A percentile compares a stretch with the other conserved stretches of the same genome.
phyloP scores from a whole-genome alignment of 768 basidiomycete genomes.

The Sporobolomyces phaffii region DNA sequence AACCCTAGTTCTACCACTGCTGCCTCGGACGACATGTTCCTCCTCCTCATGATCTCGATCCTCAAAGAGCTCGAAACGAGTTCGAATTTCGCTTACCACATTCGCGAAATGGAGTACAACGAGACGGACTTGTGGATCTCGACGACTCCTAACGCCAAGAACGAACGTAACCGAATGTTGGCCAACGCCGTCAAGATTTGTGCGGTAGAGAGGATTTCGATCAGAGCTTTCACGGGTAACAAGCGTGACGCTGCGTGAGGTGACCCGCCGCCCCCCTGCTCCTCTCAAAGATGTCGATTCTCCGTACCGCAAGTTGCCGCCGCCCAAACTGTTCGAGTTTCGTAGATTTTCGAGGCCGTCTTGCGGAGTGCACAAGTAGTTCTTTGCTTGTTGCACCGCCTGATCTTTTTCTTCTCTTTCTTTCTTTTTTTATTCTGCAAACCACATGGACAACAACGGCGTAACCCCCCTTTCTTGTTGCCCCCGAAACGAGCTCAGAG shows the following conservation, averaged over 20 bases:
- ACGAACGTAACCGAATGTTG: slow-evolving; percentile 17
- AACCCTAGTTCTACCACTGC: slow-evolving; percentile 6
- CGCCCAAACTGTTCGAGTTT: no score
- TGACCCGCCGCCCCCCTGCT: background rate
- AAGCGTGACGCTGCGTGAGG: background rate
- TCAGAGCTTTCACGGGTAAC: slow-evolving; percentile 22
- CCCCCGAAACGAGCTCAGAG: no score
- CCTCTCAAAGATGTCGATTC: no score
- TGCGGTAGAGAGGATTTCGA: slow-evolving; percentile 5
- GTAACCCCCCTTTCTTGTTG: no score
- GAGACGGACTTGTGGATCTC: background rate
- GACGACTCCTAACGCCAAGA: background rate
- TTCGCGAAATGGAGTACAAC: slow-evolving; percentile 7
- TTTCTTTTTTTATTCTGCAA: no score
- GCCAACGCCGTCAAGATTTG: slow-evolving; percentile 13
- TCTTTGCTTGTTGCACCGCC: no score
- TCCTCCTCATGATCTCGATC: slow-evolving; percentile 17
- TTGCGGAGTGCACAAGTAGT: no score
- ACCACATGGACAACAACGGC: no score
- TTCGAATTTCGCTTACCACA: slow-evolving; percentile 25
- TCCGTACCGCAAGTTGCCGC: no score
- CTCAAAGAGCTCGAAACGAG: slow-evolving; percentile 28
- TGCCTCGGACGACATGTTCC: slow-evolving; percentile 18
- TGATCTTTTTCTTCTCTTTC: no score
- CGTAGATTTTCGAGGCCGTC: no score